Evolutionary conservation across 2,329 filamentous ascomycete genomes (phyloP).

Genomic region (Colletotrichum sublineola): DNA sequence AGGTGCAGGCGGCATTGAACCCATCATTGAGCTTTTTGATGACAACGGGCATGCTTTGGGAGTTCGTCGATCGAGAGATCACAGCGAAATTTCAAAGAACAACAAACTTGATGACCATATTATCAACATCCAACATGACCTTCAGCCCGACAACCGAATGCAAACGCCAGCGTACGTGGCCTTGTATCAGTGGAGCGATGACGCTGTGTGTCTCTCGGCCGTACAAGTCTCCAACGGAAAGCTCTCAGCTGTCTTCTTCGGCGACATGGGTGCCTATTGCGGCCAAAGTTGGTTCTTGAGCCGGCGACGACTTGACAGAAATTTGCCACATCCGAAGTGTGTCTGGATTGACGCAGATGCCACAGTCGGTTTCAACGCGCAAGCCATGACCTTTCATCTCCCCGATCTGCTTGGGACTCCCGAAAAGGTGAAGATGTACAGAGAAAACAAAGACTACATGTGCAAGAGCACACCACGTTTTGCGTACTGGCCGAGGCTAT

Average conservation of each 20-base stretch:
- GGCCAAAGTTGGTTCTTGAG: constrained; percentile 45
- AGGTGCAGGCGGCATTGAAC: constrained; percentile 32
- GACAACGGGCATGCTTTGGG: constrained; percentile 41
- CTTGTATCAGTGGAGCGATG: constrained; percentile 42
- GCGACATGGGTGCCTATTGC: constrained; percentile 45
- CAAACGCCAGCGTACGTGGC: constrained; percentile 38
- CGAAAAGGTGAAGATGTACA: constrained; percentile 41
- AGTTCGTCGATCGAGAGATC: constrained; percentile 8
- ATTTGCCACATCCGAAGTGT: constrained; percentile 43
- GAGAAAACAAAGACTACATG: constrained; percentile 38
- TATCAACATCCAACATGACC: constrained; percentile 36
- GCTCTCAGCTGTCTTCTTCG: constrained; percentile 42
- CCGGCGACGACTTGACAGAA: constrained; percentile 35
- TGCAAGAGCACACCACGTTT: constrained; percentile 45
- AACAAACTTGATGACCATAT: constrained; percentile 18
- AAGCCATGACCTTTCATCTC: constrained; percentile 44
- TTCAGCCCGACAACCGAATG: constrained; percentile 27
- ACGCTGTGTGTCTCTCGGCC: constrained; percentile 45
- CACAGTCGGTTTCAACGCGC: constrained; percentile 38
- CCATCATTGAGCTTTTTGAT: constrained; percentile 42
- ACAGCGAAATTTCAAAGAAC: constrained; percentile 7
- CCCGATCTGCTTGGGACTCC: constrained; percentile 41
- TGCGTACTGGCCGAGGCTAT: constrained; percentile 41
- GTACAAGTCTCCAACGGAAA: constrained; percentile 43
- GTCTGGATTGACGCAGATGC: constrained; percentile 44